A percentile compares a stretch with the other conserved stretches of the same genome.
These are phyloP conservation scores for Nadsonia fulvescens DNA, from an alignment of 805 yeast genomes.

Conservation along the genomic window DNA sequence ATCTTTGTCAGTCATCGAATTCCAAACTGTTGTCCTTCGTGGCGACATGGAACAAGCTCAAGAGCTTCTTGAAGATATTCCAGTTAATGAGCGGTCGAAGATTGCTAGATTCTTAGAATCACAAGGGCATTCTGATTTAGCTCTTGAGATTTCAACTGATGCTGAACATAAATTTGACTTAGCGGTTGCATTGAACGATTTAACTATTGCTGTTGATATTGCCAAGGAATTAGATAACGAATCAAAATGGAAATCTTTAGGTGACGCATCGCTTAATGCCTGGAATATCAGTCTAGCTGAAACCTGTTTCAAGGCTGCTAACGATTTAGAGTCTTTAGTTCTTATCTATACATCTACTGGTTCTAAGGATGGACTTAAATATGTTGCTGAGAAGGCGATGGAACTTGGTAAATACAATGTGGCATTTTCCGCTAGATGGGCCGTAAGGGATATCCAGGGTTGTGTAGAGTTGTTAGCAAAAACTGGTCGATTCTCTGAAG, in stretches of 20 bases:
- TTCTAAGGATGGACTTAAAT: constrained; percentile 37
- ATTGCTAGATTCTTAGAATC: constrained; percentile 87
- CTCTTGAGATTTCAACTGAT: constrained; percentile 69
- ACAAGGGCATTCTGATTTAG: constrained; percentile 74
- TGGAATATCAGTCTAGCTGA: constrained; percentile 75
- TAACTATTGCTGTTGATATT: constrained; percentile 52
- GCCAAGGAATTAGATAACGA: constrained; percentile 30
- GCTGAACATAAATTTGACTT: constrained; percentile 82
- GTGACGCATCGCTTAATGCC: constrained; percentile 62
- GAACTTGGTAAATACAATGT: constrained; percentile 68
- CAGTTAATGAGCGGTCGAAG: constrained; percentile 48
- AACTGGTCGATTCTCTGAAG: constrained; percentile 65
- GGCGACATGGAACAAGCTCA: constrained; percentile 76
- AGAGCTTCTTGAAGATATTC: constrained; percentile 35
- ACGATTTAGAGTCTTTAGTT: constrained; percentile 4
- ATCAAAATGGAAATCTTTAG: constrained; percentile 79
- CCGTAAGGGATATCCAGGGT: constrained; percentile 47
- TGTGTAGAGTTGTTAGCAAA: constrained; percentile 49
- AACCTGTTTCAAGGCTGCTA: constrained; percentile 26
- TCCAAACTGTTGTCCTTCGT: constrained; percentile 87
- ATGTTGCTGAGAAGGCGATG: constrained; percentile 50
- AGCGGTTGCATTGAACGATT: constrained; percentile 58
- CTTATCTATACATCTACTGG: constrained; percentile 50
- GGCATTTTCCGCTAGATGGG: constrained; percentile 87
- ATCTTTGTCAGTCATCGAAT: constrained; percentile 75